phyloP scores from a whole-genome alignment of 2,329 filamentous ascomycete species.

The Biscogniauxia mediterranea region DNA sequence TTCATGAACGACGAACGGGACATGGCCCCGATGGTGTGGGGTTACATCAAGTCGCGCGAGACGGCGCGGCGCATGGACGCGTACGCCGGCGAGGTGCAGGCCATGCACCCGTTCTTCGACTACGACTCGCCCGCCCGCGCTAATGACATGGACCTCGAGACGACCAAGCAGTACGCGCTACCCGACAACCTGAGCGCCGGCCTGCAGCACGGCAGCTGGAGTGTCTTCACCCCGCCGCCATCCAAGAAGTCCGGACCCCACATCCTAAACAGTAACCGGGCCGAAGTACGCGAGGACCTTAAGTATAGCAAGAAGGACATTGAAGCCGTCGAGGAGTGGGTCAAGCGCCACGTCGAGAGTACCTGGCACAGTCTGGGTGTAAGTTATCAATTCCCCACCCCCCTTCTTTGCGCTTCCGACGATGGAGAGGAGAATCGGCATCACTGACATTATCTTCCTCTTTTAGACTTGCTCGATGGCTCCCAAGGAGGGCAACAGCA shows the following conservation, averaged over 20 bases:
- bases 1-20: constrained; percentile 86
- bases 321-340: constrained; percentile 65
- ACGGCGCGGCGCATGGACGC: constrained; percentile 76
- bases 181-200: constrained; percentile 69
- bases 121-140: constrained; percentile 69
- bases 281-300: constrained; percentile 60
- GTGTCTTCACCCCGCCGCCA: constrained; percentile 52
- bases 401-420: neutral
- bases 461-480: constrained; percentile 71
- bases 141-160: constrained; percentile 70
- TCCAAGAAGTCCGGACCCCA: constrained; percentile 47
- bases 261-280: constrained; percentile 62
- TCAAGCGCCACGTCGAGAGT: constrained; percentile 71
- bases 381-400: constrained; percentile 23
- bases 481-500: constrained; percentile 71
- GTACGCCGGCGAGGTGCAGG: constrained; percentile 70
- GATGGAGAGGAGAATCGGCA: neutral
- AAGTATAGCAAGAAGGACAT: constrained; percentile 65
- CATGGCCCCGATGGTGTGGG: constrained; percentile 83
- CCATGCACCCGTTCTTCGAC: constrained; percentile 69
- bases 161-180: constrained; percentile 73
- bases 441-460: neutral
- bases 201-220: constrained; percentile 74
- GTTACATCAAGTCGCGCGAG: constrained; percentile 79
- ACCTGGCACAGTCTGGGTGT: constrained; percentile 66